These are phyloP conservation scores for Zymoseptoria brevis DNA, from an alignment of 2,329 filamentous ascomycete species.

Conservation along the genomic window DNA sequence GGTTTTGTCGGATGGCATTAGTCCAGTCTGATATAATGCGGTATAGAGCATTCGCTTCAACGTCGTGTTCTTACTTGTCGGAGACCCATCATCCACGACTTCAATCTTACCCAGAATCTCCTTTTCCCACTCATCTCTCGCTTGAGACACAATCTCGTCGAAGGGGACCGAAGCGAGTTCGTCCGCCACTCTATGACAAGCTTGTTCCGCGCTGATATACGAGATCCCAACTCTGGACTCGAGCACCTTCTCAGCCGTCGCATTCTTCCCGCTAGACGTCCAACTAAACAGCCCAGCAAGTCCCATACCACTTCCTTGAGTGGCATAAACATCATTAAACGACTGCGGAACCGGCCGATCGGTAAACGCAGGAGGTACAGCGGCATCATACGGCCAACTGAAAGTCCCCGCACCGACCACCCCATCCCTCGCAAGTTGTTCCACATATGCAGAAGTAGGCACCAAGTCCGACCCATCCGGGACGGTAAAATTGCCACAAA, in stretches of 20 bases:
- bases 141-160: constrained; percentile 8
- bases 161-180: constrained; percentile 9
- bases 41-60: constrained; percentile 19
- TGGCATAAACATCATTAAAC: constrained; percentile 11
- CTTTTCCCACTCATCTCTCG: constrained; percentile 15
- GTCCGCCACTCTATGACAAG: constrained; percentile 9
- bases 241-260: constrained; percentile 4
- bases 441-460: constrained; percentile 10
- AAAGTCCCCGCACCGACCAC: constrained; percentile 16
- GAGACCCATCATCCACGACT: constrained; percentile 10
- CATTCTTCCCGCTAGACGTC: constrained; percentile 9
- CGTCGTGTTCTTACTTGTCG: constrained; percentile 8
- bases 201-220: constrained; percentile 12
- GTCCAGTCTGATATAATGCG: constrained; percentile 15
- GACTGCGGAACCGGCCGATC: constrained; percentile 10
- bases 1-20: constrained; percentile 20
- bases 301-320: constrained; percentile 13
- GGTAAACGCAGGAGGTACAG: constrained; percentile 7
- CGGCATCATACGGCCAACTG: constrained; percentile 14
- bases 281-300: constrained; percentile 17
- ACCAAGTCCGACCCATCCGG: constrained; percentile 1
- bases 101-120: constrained; percentile 9
- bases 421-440: constrained; percentile 1
- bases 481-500: constrained; percentile 32
- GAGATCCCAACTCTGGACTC: constrained; percentile 13